A percentile compares a stretch with the other conserved stretches of the same genome.
These are phyloP conservation scores for Phaffia australis DNA, from an alignment of 768 basidiomycete species.

Conservation along the genomic window DNA sequence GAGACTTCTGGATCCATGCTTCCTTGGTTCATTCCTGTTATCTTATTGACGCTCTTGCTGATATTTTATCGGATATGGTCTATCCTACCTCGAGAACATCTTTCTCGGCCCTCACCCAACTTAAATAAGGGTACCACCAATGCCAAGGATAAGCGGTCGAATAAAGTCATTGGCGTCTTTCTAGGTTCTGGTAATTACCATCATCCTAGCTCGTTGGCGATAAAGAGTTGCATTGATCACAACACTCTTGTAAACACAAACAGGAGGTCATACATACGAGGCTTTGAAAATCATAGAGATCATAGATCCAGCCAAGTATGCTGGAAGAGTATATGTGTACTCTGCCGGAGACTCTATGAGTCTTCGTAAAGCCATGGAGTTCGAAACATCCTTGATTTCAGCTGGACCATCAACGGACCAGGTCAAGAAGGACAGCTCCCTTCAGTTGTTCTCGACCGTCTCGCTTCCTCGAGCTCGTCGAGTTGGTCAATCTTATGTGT, in stretches of 20 bases:
- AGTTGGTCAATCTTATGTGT: background rate
- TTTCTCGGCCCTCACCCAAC: background rate
- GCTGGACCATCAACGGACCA: slow-evolving; percentile 5
- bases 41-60: background rate
- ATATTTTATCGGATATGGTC: slow-evolving; percentile 1
- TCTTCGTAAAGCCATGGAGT: slow-evolving; percentile 51
- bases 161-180: slow-evolving; percentile 57
- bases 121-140: too few species aligned
- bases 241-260: slow-evolving; percentile 3
- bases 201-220: slow-evolving; percentile 10
- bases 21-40: slow-evolving; percentile 2
- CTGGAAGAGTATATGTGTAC: slow-evolving; percentile 65
- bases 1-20: background rate
- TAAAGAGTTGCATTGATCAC: slow-evolving; percentile 6
- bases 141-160: background rate
- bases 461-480: slow-evolving; percentile 6
- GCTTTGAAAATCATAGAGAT: slow-evolving; percentile 59
- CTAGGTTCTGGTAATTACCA: slow-evolving; percentile 73
- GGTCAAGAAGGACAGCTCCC: background rate
- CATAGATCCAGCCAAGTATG: slow-evolving; percentile 64
- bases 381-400: slow-evolving; percentile 48
- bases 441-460: background rate
- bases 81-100: background rate
- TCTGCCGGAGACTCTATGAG: slow-evolving; percentile 75
- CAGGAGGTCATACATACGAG: slow-evolving; percentile 92